Evolutionary conservation across 2,329 filamentous ascomycete genomes (phyloP).

Genomic region (Colletotrichum melonis): DNA sequence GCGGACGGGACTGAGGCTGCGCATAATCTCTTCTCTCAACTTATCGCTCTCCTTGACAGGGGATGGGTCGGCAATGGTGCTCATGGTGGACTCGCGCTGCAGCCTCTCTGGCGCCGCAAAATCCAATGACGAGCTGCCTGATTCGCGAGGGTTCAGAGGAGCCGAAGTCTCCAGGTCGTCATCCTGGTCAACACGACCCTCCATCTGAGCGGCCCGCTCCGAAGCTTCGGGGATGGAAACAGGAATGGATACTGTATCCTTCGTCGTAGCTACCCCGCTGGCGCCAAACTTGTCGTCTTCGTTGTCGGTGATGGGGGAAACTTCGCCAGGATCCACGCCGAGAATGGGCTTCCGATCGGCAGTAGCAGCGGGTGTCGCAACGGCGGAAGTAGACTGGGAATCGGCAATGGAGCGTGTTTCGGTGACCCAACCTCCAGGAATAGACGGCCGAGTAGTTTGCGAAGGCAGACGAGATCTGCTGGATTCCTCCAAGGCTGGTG

Average conservation of each 20-base stretch:
- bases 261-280: background rate
- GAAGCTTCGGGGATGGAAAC: conserved; percentile 8
- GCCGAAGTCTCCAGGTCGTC: conserved; percentile 31
- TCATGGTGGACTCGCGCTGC: conserved; percentile 57
- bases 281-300: conserved; percentile 21
- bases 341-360: conserved; percentile 1
- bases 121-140: conserved; percentile 42
- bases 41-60: conserved; percentile 77
- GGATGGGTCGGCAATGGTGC: conserved; percentile 60
- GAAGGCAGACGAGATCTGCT: conserved; percentile 6
- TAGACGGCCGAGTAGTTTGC: conserved; percentile 37
- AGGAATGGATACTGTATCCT: conserved; percentile 17
- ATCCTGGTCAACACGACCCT: background rate
- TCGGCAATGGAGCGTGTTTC: conserved; percentile 36
- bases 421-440: conserved; percentile 48
- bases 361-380: background rate
- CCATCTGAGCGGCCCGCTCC: background rate
- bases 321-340: conserved; percentile 28
- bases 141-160: conserved; percentile 36
- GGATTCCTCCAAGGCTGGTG: background rate
- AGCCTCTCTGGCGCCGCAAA: conserved; percentile 49
- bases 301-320: conserved; percentile 38
- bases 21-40: conserved; percentile 79
- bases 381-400: conserved; percentile 8
- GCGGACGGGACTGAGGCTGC: conserved; percentile 68